Base-by-base conservation (phyloP, 345 rosid species). In the Clausena lansium region DNA sequence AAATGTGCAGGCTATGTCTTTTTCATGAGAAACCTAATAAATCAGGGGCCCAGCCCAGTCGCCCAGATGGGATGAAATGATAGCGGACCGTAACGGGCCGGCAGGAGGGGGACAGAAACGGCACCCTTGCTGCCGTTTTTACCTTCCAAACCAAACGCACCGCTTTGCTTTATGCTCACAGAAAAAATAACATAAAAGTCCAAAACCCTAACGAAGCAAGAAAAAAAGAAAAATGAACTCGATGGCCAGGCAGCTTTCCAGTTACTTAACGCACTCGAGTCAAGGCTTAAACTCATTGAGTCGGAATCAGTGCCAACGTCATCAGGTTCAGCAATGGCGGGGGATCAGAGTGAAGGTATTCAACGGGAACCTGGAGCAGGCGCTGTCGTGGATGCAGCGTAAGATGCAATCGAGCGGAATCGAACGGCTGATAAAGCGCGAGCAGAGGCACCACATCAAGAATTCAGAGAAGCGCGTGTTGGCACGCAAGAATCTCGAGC, bases 401-500 rank as follows among this genome's bases (percentile, higher is more conserved):
- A 83, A 85, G 88, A 95, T 95, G 99, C 85, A 80, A 33, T 85
- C 93, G 10, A 93, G 98, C 74, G 99, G 99, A 77, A 89, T 93
- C 64, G 99, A 95, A 76, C 82, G 99, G 81, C 77, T 93, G 78
- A 92, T 95, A 45, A 95, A 91, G 88, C 80, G 80, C 5, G 77
- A 83, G 61, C 91, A 87, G 88, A 87, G 82, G 30, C 89, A 80
- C 67, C 99, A 93, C 83, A 50, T 92, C 67, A 95, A 92, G 90
- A 92, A 95, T 78, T 95, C 99, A 39, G 98, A 95, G 93, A 93
- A 91, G 87, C 91, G 96, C 38, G 89, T 95, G 63, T 71, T 95
- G 66, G 98, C 99, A 5, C 91, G 93, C 64, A 93, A 95, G 87
- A 83, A 55, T 70, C 90, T 93, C 20, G 85, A 92, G 81, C 89